phyloP scores from a whole-genome alignment of 306 rosid genomes.

The Cucumis sativus region DNA sequence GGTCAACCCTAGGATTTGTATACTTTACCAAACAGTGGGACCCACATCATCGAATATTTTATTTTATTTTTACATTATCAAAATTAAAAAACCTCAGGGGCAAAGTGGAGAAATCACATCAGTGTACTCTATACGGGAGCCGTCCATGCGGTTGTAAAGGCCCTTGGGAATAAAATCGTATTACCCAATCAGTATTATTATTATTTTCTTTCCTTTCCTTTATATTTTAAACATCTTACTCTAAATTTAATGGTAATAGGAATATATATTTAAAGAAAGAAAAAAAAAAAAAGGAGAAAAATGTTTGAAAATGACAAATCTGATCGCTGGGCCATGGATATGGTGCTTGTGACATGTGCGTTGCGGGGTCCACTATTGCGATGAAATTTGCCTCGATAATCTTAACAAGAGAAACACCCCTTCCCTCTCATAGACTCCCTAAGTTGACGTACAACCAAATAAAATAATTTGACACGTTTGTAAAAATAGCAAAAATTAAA shows the following conservation, averaged over 20 bases:
- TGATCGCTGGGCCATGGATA: neutral
- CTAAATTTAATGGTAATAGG: neutral
- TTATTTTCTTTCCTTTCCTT: neutral
- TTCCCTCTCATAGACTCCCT: neutral
- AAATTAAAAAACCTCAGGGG: neutral
- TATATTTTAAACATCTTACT: neutral
- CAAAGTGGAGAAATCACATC: neutral
- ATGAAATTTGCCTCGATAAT: neutral
- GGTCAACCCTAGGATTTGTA: slow-evolving; percentile 8
- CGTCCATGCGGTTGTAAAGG: neutral
- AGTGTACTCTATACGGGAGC: neutral
- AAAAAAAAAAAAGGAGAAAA: too few species aligned
- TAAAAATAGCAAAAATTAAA: too few species aligned
- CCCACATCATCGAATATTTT: neutral
- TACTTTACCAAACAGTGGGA: slow-evolving; percentile 5
- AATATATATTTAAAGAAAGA: too few species aligned
- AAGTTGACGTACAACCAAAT: too few species aligned
- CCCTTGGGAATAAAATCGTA: neutral
- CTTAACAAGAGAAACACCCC: neutral
- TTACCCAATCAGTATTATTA: neutral
- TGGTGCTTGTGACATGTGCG: neutral
- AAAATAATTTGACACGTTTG: too few species aligned
- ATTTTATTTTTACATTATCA: too few species aligned
- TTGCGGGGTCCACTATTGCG: neutral
- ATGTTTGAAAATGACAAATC: neutral